These are phyloP conservation scores for Gonapodya prolifera DNA, from an alignment of 192 early-diverging fungal genomes.

Conservation along the genomic window DNA sequence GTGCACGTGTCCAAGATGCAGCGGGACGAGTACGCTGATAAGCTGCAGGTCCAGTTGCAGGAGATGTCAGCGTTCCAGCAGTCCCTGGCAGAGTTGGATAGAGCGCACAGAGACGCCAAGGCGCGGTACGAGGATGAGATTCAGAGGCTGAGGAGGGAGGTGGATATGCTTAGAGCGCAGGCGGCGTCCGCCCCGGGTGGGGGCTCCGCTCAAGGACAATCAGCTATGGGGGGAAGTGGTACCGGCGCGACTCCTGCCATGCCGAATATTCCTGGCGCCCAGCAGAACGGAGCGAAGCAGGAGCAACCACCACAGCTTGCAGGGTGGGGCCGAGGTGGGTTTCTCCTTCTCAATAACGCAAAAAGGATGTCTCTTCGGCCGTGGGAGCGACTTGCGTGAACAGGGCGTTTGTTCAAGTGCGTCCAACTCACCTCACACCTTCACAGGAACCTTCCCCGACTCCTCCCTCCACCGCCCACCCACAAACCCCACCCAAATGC, in stretches of 20 bases:
- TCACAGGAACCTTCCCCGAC: not conserved
- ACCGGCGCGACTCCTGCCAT: constrained; percentile 9
- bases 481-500: not conserved
- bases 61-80: constrained; percentile 72
- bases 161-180: constrained; percentile 56
- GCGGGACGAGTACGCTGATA: constrained; percentile 78
- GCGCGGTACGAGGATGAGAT: constrained; percentile 86
- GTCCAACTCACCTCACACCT: not conserved
- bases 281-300: constrained; percentile 13
- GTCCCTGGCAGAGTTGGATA: constrained; percentile 64
- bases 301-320: too few species aligned
- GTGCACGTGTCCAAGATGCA: constrained; percentile 54
- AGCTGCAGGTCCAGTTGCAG: constrained; percentile 60
- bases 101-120: constrained; percentile 63
- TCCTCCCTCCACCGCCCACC: not conserved
- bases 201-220: constrained; percentile 29
- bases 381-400: too few species aligned
- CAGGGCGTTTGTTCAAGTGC: not conserved
- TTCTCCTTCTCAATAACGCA: too few species aligned
- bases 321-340: too few species aligned
- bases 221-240: not conserved
- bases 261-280: constrained; percentile 10
- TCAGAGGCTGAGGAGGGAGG: constrained; percentile 60
- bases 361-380: too few species aligned
- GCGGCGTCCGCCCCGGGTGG: constrained; percentile 33